Evolutionary conservation across 75 land plant genomes (phyloP).

Genomic region (Chamaecyparis obtusa): DNA sequence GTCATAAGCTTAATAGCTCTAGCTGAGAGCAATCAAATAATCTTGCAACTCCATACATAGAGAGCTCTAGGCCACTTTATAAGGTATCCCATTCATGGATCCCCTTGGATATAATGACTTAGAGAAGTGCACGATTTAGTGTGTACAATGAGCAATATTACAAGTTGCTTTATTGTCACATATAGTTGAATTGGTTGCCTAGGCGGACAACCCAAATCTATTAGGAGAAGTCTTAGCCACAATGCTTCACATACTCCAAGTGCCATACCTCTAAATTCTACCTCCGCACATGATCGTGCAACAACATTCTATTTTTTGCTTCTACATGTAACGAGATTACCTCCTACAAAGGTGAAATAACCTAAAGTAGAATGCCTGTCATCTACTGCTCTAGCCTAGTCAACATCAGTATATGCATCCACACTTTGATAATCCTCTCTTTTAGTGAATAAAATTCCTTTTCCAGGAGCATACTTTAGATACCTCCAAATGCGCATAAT

Average conservation of each 20-base stretch:
- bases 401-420: too few relatives aligned
- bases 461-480: slow-evolving; percentile 18
- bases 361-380: not conserved
- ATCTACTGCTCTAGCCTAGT: too few relatives aligned
- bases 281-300: slow-evolving; percentile 29
- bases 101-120: too few relatives aligned
- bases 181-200: not conserved
- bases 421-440: not conserved
- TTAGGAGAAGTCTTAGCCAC: slow-evolving; percentile 14
- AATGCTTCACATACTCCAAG: slow-evolving; percentile 4
- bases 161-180: slow-evolving; percentile 18
- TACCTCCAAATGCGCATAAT: slow-evolving; percentile 15
- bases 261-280: slow-evolving; percentile 24
- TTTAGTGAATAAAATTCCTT: slow-evolving; percentile 18
- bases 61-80: too few relatives aligned
- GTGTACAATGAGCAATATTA: slow-evolving; percentile 12
- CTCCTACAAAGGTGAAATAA: slow-evolving; percentile 23
- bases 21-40: too few relatives aligned
- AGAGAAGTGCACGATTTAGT: too few relatives aligned
- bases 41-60: too few relatives aligned
- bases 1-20: too few relatives aligned
- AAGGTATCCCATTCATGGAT: too few relatives aligned
- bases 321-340: slow-evolving; percentile 23
- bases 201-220: not conserved
- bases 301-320: slow-evolving; percentile 29